These are phyloP conservation scores for Jimgerdemannia flammicorona DNA, from an alignment of 192 early-diverging fungal species.

Conservation along the genomic window DNA sequence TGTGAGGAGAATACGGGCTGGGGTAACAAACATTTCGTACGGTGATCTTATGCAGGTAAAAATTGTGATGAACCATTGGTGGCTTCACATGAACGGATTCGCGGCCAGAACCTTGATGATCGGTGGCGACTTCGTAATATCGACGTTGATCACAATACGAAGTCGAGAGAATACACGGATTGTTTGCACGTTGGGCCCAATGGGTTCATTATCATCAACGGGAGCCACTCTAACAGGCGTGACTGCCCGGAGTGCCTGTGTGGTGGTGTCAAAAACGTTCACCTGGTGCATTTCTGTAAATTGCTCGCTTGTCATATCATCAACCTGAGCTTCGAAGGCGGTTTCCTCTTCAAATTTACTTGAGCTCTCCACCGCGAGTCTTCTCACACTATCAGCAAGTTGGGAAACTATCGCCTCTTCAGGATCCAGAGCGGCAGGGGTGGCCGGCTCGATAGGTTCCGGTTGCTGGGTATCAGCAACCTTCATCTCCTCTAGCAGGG, in stretches of 20 bases:
- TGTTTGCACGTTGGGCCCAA: constrained; percentile 25
- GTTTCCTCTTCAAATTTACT: not conserved
- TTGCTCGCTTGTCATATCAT: not conserved
- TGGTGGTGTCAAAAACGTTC: not conserved
- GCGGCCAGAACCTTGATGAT: constrained; percentile 50
- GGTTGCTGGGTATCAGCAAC: constrained; percentile 2
- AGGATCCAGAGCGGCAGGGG: not conserved
- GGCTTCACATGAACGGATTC: constrained; percentile 40
- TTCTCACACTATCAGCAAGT: constrained; percentile 10
- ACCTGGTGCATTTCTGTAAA: not conserved
- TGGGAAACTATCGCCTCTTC: not conserved
- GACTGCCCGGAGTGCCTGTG: not conserved
- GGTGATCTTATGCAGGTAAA: too few species aligned
- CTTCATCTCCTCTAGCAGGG: constrained; percentile 15
- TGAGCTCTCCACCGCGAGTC: constrained; percentile 16
- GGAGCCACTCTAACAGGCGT: not conserved
- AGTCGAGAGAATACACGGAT: constrained; percentile 43
- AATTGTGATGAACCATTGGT: not conserved
- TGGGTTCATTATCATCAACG: constrained; percentile 5
- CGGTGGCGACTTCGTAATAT: constrained; percentile 50
- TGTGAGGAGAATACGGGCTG: not conserved
- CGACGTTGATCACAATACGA: constrained; percentile 42
- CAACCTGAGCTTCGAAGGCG: not conserved
- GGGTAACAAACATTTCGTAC: not conserved
- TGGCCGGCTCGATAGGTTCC: not conserved